Percentiles rank a stretch among this genome's conserved stretches.
Conservation (phyloP, 148 eudicot genomes). For the Oxyria digyna region DNA sequence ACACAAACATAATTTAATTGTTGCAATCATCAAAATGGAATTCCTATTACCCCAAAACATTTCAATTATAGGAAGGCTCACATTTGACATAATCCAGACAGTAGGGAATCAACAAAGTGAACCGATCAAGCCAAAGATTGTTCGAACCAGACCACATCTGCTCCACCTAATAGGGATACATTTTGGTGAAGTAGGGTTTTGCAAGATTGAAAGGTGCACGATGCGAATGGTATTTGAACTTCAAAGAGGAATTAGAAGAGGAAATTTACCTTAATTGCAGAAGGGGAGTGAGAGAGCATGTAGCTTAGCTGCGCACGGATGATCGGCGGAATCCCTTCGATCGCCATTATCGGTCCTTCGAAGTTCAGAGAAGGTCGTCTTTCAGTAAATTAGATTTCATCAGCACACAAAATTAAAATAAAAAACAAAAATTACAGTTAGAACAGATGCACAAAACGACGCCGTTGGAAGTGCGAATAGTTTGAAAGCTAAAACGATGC, state of each 20-base stretch:
- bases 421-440: background rate
- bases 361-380: background rate
- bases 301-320: conserved; percentile 64
- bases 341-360: conserved; percentile 35
- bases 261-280: conserved; percentile 47
- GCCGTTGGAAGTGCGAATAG: background rate
- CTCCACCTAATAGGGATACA: conserved; percentile 40
- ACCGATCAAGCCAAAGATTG: conserved; percentile 53
- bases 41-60: background rate
- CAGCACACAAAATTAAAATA: background rate
- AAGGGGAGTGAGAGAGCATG: conserved; percentile 56
- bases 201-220: background rate
- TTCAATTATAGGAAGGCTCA: conserved; percentile 3
- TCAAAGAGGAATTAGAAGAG: background rate
- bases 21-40: background rate
- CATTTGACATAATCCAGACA: conserved; percentile 84
- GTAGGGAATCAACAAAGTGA: conserved; percentile 69
- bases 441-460: background rate
- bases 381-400: background rate
- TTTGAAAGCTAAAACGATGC: background rate
- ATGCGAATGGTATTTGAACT: background rate
- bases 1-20: background rate
- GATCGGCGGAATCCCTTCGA: conserved; percentile 68
- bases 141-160: conserved; percentile 89
- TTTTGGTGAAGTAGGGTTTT: conserved; percentile 10